Percentiles rank a stretch among this genome's conserved stretches.
phyloP scores from a whole-genome alignment of 768 basidiomycete species.

The Psilocybe azurescens region DNA sequence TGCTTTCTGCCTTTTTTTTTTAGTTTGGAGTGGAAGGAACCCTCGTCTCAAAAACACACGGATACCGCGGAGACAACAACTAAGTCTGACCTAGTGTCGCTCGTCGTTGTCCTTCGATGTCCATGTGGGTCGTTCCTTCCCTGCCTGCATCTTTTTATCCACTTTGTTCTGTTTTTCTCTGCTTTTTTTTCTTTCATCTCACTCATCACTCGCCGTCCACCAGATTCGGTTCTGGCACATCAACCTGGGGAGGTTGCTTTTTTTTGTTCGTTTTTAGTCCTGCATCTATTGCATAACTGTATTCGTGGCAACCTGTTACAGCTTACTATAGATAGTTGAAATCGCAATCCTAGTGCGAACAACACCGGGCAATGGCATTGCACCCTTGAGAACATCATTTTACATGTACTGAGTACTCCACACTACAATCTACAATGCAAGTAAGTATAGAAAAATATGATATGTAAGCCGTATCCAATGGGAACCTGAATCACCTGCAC shows the following conservation, averaged over 20 bases:
- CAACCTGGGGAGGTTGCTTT: constrained; percentile 27
- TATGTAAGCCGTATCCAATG: neutral
- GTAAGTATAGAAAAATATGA: too few relatives aligned
- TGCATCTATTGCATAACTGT: constrained; percentile 9
- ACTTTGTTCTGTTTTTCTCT: constrained; percentile 4
- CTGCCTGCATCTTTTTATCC: constrained; percentile 15
- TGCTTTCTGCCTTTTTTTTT: neutral
- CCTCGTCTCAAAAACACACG: neutral
- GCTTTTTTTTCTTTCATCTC: constrained; percentile 1
- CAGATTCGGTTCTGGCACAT: constrained; percentile 26
- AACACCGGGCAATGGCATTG: neutral
- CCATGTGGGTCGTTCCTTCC: constrained; percentile 3
- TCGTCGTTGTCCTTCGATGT: constrained; percentile 1
- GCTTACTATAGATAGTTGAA: constrained; percentile 13
- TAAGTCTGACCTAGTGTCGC: constrained; percentile 11
- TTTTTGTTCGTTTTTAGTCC: constrained; percentile 8
- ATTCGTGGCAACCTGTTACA: constrained; percentile 2
- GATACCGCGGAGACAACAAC: neutral
- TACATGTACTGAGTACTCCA: too few relatives aligned
- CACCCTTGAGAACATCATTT: neutral
- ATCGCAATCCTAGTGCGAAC: constrained; percentile 12
- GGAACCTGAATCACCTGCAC: neutral
- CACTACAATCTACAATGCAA: too few relatives aligned
- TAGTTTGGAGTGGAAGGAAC: neutral
- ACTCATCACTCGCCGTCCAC: constrained; percentile 12